phyloP scores from a whole-genome alignment of 1,139 yeast genomes.

The Suhomyces wounanorum region DNA sequence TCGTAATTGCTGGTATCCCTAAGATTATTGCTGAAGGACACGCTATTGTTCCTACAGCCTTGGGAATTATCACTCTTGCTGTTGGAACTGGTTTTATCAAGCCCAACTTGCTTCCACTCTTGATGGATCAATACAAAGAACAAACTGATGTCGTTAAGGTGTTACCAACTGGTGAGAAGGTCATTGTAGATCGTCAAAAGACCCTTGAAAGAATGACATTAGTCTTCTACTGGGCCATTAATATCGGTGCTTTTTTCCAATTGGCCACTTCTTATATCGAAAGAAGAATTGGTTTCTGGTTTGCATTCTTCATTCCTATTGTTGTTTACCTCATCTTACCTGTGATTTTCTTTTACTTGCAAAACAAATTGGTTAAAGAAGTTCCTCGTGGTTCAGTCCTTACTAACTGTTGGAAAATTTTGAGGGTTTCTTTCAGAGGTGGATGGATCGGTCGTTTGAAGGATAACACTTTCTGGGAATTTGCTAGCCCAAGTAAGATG shows the following conservation, averaged over 20 bases:
- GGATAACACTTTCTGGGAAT: constrained; percentile 51
- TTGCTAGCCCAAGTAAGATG: constrained; percentile 55
- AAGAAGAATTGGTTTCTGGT: constrained; percentile 73
- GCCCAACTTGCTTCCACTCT: constrained; percentile 53
- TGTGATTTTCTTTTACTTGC: constrained; percentile 40
- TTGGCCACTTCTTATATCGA: constrained; percentile 78
- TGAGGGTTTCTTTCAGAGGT: constrained; percentile 39
- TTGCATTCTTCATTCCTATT: constrained; percentile 65
- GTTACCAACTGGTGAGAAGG: constrained; percentile 62
- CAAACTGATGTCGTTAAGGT: constrained; percentile 60
- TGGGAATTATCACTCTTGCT: constrained; percentile 24
- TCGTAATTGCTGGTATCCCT: constrained; percentile 25
- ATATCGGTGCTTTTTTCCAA: constrained; percentile 76
- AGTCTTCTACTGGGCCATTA: constrained; percentile 78
- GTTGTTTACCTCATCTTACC: constrained; percentile 53
- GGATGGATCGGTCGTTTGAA: constrained; percentile 42
- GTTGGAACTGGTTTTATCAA: constrained; percentile 52
- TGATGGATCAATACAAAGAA: constrained; percentile 55
- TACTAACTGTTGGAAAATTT: constrained; percentile 43
- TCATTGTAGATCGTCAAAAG: constrained; percentile 68
- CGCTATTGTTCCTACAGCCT: constrained; percentile 21
- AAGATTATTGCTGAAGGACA: constrained; percentile 20
- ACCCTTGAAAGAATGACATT: constrained; percentile 76
- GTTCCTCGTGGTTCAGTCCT: constrained; percentile 53
- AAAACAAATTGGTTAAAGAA: constrained; percentile 38